Conservation (phyloP, 371 early-diverging fungal genomes). For the Coemansia sp. region DNA sequence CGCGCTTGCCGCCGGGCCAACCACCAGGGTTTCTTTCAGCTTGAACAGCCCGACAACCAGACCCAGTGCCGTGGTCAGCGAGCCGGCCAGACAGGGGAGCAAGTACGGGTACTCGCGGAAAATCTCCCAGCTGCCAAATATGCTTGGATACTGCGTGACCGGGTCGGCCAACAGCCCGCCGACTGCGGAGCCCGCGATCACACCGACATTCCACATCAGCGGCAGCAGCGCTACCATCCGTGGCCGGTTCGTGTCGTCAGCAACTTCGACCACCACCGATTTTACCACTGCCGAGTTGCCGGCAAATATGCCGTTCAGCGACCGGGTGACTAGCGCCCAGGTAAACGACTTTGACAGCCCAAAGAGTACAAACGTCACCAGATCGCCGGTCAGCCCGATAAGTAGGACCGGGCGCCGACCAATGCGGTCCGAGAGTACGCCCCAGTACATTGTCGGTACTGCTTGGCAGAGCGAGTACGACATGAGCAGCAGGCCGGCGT, state of each 20-base stretch:
- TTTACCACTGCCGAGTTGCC: constrained; percentile 81
- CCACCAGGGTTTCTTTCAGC: constrained; percentile 69
- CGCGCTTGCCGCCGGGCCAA: neutral
- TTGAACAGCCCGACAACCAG: constrained; percentile 66
- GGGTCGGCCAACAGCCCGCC: constrained; percentile 81
- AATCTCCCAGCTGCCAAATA: constrained; percentile 68
- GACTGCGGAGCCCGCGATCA: constrained; percentile 70
- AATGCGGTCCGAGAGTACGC: constrained; percentile 64
- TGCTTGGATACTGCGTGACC: constrained; percentile 60
- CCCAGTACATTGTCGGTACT: constrained; percentile 60
- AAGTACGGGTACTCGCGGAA: constrained; percentile 74
- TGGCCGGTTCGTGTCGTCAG: constrained; percentile 73
- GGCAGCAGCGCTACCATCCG: constrained; percentile 58
- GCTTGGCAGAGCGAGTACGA: constrained; percentile 64
- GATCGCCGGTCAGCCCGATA: constrained; percentile 73
- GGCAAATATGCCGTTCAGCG: constrained; percentile 73
- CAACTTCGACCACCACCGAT: constrained; percentile 80
- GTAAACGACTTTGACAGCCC: constrained; percentile 67
- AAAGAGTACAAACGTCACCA: constrained; percentile 65
- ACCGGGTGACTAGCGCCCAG: constrained; percentile 68
- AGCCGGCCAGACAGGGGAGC: constrained; percentile 77
- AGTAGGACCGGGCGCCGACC: constrained; percentile 81
- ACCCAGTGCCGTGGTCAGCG: constrained; percentile 61
- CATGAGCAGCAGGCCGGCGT: constrained; percentile 62
- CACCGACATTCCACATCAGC: constrained; percentile 57